Evolutionary conservation across 305 asterid genomes (phyloP).

Genomic region (Fraxinus angustifolia): DNA sequence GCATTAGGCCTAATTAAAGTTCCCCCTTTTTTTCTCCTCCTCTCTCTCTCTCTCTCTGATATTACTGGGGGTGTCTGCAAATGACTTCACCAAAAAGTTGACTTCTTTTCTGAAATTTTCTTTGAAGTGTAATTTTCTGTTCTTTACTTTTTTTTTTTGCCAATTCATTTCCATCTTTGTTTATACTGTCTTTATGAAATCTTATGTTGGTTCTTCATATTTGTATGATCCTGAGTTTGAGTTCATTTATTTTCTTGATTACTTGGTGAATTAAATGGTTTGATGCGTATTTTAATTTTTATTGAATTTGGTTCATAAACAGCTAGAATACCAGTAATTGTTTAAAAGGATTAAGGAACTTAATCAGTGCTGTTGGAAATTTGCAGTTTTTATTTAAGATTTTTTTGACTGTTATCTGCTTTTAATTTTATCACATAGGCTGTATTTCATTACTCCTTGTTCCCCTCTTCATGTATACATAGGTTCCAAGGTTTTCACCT

Average conservation of each 20-base stretch:
- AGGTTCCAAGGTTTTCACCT: not conserved
- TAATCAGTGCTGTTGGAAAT: not conserved
- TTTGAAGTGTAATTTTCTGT: conserved; percentile 28
- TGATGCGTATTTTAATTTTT: conserved; percentile 15
- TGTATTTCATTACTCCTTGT: not conserved
- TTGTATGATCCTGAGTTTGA: conserved; percentile 18
- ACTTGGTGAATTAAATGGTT: not conserved
- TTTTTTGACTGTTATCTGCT: not conserved
- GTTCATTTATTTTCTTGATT: not conserved
- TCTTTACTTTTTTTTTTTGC: not conserved
- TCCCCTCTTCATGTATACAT: not conserved
- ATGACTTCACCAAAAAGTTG: conserved; percentile 25
- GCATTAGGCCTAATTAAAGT: conserved; percentile 1
- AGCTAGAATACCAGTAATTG: not conserved
- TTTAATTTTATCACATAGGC: not conserved
- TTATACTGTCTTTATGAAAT: not conserved
- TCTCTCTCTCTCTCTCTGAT: conserved; percentile 33
- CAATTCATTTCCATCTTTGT: not conserved
- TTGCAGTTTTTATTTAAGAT: not conserved
- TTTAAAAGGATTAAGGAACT: conserved; percentile 6
- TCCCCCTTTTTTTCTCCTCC: conserved; percentile 26
- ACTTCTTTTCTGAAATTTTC: conserved; percentile 21
- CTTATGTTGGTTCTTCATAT: conserved; percentile 1
- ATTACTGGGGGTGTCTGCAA: conserved; percentile 18
- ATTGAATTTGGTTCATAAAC: conserved; percentile 16